Percentiles rank a stretch among this genome's conserved stretches.
phyloP scores from a whole-genome alignment of 2,329 filamentous ascomycete species.

The Magnaporthiopsis poae region DNA sequence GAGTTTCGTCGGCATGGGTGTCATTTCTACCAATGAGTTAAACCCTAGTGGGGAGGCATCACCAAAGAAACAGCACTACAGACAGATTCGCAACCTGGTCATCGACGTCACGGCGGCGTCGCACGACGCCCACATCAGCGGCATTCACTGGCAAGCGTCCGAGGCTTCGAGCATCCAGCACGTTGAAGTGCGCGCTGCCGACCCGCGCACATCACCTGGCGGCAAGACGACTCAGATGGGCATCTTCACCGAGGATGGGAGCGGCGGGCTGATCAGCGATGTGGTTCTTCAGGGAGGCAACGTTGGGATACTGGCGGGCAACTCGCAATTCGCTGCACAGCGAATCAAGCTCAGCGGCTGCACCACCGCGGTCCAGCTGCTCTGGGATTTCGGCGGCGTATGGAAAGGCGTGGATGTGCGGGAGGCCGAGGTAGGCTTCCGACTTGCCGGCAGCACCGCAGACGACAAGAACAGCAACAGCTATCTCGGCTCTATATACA shows the following conservation, averaged over 20 bases:
- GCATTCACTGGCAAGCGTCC: slow-evolving; percentile 29
- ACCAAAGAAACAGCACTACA: slow-evolving; percentile 29
- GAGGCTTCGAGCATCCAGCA: slow-evolving; percentile 39
- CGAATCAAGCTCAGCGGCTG: slow-evolving; percentile 14
- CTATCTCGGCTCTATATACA: slow-evolving; percentile 26
- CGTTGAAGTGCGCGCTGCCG: slow-evolving; percentile 47
- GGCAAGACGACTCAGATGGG: slow-evolving; percentile 17
- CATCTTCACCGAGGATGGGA: slow-evolving; percentile 9
- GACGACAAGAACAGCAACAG: not conserved
- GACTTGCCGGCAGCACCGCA: not conserved
- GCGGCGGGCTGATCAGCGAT: slow-evolving; percentile 9
- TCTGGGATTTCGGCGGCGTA: slow-evolving; percentile 13
- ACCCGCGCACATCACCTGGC: slow-evolving; percentile 22
- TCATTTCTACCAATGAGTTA: slow-evolving; percentile 9
- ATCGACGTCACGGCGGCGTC: slow-evolving; percentile 29
- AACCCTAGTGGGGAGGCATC: not conserved
- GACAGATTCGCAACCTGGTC: slow-evolving; percentile 41
- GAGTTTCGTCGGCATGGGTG: slow-evolving; percentile 28
- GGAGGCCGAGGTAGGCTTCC: slow-evolving; percentile 6
- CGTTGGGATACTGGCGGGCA: slow-evolving; percentile 35
- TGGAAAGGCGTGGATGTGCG: slow-evolving; percentile 8
- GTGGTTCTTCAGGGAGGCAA: slow-evolving; percentile 45
- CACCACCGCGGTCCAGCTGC: slow-evolving; percentile 6
- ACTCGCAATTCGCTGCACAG: slow-evolving; percentile 11
- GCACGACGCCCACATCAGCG: slow-evolving; percentile 28